These are phyloP conservation scores for Sporothrix humicola DNA, from an alignment of 2,329 filamentous ascomycete species.

Conservation along the genomic window DNA sequence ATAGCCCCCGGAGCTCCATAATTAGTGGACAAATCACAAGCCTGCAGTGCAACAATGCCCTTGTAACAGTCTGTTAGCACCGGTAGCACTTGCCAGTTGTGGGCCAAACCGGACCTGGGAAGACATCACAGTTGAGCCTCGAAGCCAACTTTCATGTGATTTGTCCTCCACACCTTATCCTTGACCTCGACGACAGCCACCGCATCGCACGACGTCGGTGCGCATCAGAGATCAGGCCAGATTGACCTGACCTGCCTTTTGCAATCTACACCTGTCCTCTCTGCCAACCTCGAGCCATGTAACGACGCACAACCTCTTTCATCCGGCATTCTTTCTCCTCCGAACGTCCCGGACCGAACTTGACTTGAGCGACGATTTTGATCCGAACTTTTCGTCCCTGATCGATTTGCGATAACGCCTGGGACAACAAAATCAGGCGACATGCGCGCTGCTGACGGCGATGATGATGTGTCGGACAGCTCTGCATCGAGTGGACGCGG, in stretches of 20 bases:
- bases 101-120: not conserved
- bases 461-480: constrained; percentile 16
- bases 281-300: constrained; percentile 12
- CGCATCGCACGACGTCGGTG: constrained; percentile 16
- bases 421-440: too few relatives aligned
- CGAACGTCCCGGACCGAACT: not conserved
- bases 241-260: not conserved
- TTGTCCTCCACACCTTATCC: not conserved
- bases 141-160: constrained; percentile 21
- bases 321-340: not conserved
- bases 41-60: not conserved
- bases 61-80: not conserved
- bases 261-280: not conserved
- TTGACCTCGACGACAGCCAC: not conserved
- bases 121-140: not conserved
- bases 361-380: not conserved
- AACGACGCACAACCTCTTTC: not conserved
- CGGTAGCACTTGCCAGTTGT: not conserved
- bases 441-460: not conserved
- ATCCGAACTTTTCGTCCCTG: not conserved
- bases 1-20: not conserved
- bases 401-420: too few relatives aligned
- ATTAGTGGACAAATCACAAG: constrained; percentile 22
- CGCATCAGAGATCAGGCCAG: not conserved
- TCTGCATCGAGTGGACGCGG: not conserved